Evolutionary conservation across 1,284 basidiomycete species (phyloP), one percentile per base, ranked within the genome.

Genomic region (Xerocomus alliaceus): DNA sequence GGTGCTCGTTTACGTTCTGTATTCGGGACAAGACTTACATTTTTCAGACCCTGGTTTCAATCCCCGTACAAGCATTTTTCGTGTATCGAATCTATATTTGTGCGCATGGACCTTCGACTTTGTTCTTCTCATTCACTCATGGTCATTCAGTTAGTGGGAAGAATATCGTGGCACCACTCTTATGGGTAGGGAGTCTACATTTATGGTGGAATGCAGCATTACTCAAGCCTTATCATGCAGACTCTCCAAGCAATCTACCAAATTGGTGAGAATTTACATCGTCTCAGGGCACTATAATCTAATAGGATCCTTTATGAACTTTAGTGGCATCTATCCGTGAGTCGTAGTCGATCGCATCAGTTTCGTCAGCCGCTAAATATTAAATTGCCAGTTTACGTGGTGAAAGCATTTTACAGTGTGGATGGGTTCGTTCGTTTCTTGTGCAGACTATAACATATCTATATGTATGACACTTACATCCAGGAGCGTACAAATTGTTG

Each of bases 121-220:
- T n/a, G n/a, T n/a, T n/a, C 39, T 18, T 34, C n/a, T 5, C 2
- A 11, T 18, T 5, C 17, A 8, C 37, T 69, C 26, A 68, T 9
- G 11, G 7, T 4, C 0, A 3, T 20, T 5, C 34, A 69, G 65
- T 68, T 12, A 68, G 56, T 17, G 13, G 11, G 10, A 69, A 31
- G 17, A 53, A 44, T 5, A 28, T 68, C 8, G 0, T 54, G 8
- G 34, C 10, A 2, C 53, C 50, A 7, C 2, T 61, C 10, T 6
- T 61, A 50, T 69, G 44, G 39, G 68, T 70, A 42, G 6, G 53
- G 18, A 15, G 1, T 54, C 13, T 18, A 5, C 12, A 10, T 12
- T 12, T 17, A 4, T 9, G 1, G 10, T 2, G 4, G 22, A 18
- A 17, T 28, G 11, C 13, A 13, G 11, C 42, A 11, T 42, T 15